Percentiles rank a stretch among this genome's conserved stretches.
These are phyloP conservation scores for Anthostomella pinea DNA, from an alignment of 2,329 filamentous ascomycete species.

Conservation along the genomic window DNA sequence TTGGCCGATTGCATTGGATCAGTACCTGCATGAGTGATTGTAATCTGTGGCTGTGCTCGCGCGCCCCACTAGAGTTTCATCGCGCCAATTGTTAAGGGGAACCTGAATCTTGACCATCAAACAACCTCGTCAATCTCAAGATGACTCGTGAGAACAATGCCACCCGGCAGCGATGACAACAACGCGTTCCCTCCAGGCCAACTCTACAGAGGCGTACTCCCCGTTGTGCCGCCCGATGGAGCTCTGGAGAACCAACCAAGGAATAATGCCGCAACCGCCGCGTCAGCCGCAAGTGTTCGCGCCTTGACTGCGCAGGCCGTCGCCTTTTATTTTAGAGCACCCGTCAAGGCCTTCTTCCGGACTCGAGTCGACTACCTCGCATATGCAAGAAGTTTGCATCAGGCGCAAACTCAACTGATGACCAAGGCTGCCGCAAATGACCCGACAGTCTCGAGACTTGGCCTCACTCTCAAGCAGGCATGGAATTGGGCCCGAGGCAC, in stretches of 20 bases:
- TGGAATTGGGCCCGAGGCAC: conserved; percentile 58
- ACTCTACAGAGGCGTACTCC: conserved; percentile 40
- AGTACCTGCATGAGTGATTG: neutral
- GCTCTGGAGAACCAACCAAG: conserved; percentile 46
- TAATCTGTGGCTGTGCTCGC: conserved; percentile 1
- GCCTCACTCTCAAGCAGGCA: conserved; percentile 37
- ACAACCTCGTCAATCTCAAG: conserved; percentile 19
- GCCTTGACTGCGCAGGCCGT: conserved; percentile 80
- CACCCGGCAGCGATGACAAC: conserved; percentile 28
- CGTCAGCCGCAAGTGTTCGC: conserved; percentile 81
- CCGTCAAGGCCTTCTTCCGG: conserved; percentile 89
- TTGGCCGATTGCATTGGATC: too few relatives aligned
- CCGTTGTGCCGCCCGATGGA: conserved; percentile 41
- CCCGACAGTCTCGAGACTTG: conserved; percentile 32
- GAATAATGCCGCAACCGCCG: conserved; percentile 62
- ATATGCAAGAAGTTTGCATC: conserved; percentile 53
- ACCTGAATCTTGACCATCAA: too few relatives aligned
- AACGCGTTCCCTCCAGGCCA: conserved; percentile 18
- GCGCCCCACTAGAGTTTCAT: neutral
- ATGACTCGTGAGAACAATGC: conserved; percentile 29
- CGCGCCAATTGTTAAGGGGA: neutral
- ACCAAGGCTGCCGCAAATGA: conserved; percentile 36
- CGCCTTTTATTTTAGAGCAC: conserved; percentile 88
- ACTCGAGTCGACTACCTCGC: conserved; percentile 80
- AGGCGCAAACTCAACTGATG: conserved; percentile 41